These are phyloP conservation scores for Leccinum uliginosum DNA, from an alignment of 768 basidiomycete genomes.

Conservation along the genomic window DNA sequence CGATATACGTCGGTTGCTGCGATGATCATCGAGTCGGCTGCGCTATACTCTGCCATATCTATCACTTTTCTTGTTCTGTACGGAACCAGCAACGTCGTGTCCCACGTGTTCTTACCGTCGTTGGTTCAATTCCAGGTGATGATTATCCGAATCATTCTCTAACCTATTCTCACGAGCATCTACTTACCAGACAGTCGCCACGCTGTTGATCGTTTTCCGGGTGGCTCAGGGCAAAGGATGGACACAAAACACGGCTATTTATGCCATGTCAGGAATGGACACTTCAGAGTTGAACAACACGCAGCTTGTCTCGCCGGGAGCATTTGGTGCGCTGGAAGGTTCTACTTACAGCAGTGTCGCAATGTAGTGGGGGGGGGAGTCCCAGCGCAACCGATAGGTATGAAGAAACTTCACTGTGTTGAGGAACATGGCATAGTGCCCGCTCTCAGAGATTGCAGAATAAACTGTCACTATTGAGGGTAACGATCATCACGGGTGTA, in stretches of 20 bases:
- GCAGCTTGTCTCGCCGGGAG: neutral
- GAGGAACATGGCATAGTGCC: neutral
- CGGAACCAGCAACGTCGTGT: neutral
- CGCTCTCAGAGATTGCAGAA: no score
- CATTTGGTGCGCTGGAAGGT: neutral
- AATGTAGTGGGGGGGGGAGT: neutral
- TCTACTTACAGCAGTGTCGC: neutral
- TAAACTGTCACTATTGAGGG: no score
- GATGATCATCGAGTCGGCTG: neutral
- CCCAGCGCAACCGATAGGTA: neutral
- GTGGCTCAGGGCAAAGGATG: neutral
- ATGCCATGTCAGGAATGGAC: neutral
- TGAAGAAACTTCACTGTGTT: neutral
- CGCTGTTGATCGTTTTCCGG: neutral
- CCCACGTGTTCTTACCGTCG: neutral
- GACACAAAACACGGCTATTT: neutral
- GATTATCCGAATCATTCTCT: neutral
- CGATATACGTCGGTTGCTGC: neutral
- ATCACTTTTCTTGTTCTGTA: neutral
- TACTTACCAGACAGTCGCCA: neutral
- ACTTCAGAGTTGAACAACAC: neutral
- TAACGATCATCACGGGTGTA: no score
- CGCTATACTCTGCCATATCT: neutral
- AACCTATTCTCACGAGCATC: neutral
- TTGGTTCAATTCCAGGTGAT: neutral